These are phyloP conservation scores for Helianthus annuus DNA, from an alignment of 129 eudicot species.

Conservation along the genomic window DNA sequence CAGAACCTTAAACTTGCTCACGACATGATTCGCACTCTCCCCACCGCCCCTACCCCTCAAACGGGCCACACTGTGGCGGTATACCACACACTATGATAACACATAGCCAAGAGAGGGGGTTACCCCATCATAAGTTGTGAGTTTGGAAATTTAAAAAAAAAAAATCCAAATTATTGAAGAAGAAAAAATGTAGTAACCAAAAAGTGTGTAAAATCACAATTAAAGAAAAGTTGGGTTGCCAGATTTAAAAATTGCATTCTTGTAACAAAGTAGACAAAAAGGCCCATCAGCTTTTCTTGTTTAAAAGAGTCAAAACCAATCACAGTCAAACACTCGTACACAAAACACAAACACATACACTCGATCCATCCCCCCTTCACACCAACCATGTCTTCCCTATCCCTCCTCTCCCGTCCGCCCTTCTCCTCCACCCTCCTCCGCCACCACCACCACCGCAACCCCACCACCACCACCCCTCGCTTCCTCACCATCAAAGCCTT, in stretches of 20 bases:
- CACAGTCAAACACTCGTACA: constrained; percentile 7
- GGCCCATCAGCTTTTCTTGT: constrained; percentile 28
- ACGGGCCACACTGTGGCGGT: too few relatives aligned
- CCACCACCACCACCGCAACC: constrained; percentile 38
- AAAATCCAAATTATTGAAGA: too few relatives aligned
- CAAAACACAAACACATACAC: constrained; percentile 22
- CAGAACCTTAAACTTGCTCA: too few relatives aligned
- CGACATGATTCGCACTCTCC: too few relatives aligned
- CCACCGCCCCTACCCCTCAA: too few relatives aligned
- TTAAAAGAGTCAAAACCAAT: background rate
- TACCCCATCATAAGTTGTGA: too few relatives aligned
- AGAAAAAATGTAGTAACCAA: background rate
- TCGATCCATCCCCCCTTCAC: constrained; percentile 22
- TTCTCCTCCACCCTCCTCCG: constrained; percentile 45
- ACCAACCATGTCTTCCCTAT: constrained; percentile 38
- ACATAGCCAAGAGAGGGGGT: too few relatives aligned
- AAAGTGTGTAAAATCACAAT: background rate
- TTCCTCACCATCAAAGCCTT: constrained; percentile 51
- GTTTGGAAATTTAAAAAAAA: too few relatives aligned
- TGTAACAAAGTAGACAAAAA: constrained; percentile 19
- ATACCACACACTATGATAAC: too few relatives aligned
- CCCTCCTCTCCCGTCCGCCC: constrained; percentile 35
- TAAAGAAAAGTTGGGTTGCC: background rate
- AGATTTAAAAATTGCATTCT: background rate
- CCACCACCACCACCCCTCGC: constrained; percentile 33